Conservation (phyloP, 257 asterid genomes). For the Ilex aquifolium region DNA sequence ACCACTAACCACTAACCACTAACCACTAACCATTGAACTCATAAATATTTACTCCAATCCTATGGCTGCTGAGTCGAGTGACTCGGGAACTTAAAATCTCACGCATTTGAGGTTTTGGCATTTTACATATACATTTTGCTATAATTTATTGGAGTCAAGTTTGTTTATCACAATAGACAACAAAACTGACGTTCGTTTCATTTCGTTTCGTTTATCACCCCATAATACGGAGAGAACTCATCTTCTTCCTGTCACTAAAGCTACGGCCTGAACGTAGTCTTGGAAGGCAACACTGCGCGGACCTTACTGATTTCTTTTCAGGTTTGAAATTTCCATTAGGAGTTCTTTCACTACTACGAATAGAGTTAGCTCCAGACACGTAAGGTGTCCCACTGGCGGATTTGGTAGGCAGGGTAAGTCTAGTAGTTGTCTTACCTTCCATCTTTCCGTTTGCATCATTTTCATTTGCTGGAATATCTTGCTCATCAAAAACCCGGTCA, state of each 20-base stretch:
- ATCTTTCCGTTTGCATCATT: constrained; percentile 13
- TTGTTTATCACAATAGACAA: background rate
- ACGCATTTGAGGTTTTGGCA: background rate
- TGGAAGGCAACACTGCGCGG: constrained; percentile 60
- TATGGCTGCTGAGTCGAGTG: too few relatives aligned
- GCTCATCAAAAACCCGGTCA: constrained; percentile 11
- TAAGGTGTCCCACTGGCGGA: constrained; percentile 26
- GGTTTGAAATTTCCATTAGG: constrained; percentile 13
- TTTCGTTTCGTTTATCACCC: constrained; percentile 16
- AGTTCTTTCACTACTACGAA: constrained; percentile 28
- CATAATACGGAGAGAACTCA: constrained; percentile 17
- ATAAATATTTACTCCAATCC: too few relatives aligned
- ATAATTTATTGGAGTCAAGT: constrained; percentile 1
- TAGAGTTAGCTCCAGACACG: constrained; percentile 29
- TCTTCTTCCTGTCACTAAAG: constrained; percentile 40
- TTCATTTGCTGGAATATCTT: constrained; percentile 11
- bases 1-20: too few relatives aligned
- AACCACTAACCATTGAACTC: too few relatives aligned
- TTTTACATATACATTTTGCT: constrained; percentile 22
- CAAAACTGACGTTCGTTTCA: too few relatives aligned
- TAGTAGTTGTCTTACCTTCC: background rate
- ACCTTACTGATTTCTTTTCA: constrained; percentile 23
- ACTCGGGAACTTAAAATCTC: background rate
- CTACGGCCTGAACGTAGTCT: constrained; percentile 45
- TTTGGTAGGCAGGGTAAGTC: constrained; percentile 6